phyloP scores from a whole-genome alignment of 2,329 filamentous ascomycete species.

The Hymenoscyphus linearis region DNA sequence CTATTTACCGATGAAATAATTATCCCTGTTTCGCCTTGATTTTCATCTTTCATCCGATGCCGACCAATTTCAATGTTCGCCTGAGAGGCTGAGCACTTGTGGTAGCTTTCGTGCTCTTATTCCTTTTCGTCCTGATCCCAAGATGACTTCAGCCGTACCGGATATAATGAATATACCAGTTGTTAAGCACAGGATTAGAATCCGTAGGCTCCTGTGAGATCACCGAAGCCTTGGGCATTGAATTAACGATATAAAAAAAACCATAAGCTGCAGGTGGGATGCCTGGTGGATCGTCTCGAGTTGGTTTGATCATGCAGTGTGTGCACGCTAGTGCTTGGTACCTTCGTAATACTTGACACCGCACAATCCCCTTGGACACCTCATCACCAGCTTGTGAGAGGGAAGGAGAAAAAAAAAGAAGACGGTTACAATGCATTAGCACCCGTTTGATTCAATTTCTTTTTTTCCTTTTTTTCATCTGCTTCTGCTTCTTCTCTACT shows the following conservation, averaged over 20 bases:
- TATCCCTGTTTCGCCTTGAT: background rate
- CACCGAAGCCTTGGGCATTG: background rate
- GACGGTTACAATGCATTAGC: background rate
- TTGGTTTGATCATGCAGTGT: conserved; percentile 1
- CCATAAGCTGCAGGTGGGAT: background rate
- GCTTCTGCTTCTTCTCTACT: background rate
- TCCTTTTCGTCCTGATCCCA: background rate
- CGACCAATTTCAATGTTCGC: background rate
- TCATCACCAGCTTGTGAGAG: background rate
- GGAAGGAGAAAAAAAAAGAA: background rate
- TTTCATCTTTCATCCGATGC: background rate
- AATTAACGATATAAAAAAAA: background rate
- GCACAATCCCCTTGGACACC: background rate
- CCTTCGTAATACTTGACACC: background rate
- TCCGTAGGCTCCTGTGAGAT: background rate
- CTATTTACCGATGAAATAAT: background rate
- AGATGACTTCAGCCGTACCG: background rate
- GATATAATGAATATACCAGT: background rate
- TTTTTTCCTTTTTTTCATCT: background rate
- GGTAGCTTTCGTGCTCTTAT: background rate
- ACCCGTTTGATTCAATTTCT: background rate
- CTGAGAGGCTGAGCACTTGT: background rate
- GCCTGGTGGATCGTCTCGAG: conserved; percentile 1
- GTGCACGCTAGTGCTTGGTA: background rate
- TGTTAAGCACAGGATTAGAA: background rate